These are phyloP conservation scores for Rhododendron vialii DNA, from an alignment of 148 eudicot genomes.

Conservation along the genomic window DNA sequence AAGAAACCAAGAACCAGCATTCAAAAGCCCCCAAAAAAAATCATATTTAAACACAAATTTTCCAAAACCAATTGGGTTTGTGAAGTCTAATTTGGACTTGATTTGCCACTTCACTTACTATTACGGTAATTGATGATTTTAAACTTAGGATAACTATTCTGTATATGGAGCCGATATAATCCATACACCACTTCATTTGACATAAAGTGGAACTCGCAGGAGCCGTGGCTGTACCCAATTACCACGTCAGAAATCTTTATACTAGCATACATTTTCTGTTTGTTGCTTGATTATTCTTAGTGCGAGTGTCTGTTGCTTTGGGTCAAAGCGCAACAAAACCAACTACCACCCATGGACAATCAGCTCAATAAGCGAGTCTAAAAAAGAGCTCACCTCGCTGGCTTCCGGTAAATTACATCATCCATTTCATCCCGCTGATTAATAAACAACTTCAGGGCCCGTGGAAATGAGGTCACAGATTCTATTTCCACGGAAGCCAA, in stretches of 20 bases:
- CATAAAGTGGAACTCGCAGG: not conserved
- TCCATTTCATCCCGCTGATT: not conserved
- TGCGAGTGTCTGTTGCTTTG: not conserved
- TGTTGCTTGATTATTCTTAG: not conserved
- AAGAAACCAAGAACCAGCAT: not conserved
- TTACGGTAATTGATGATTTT: not conserved
- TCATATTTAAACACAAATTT: not conserved
- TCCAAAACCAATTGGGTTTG: not conserved
- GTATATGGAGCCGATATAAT: not conserved
- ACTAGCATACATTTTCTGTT: not conserved
- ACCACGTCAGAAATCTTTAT: not conserved
- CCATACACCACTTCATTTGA: not conserved
- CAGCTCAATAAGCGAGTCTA: not conserved
- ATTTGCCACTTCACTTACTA: not conserved
- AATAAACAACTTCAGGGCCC: too few species aligned
- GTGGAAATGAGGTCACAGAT: too few species aligned
- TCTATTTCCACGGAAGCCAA: too few species aligned
- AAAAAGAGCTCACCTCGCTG: not conserved
- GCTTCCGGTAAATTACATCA: not conserved
- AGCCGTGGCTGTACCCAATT: not conserved
- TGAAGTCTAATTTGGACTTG: not conserved
- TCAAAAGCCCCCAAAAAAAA: not conserved
- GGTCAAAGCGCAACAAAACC: not conserved
- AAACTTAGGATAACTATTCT: not conserved
- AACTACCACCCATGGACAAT: not conserved